Conservation (phyloP, 2,329 filamentous ascomycete species). For the Phaeosphaeria sp. region DNA sequence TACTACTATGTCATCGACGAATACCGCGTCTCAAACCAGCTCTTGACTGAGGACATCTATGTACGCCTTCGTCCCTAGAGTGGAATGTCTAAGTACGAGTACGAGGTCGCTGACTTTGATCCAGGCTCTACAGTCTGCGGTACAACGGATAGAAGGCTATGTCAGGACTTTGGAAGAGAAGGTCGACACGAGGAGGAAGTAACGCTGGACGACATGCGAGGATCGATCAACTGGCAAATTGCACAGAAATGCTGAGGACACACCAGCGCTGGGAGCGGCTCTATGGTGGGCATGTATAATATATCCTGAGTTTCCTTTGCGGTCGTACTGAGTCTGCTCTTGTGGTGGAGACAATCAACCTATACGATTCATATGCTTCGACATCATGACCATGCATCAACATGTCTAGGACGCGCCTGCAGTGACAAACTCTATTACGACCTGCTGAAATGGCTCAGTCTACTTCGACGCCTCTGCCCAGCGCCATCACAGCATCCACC, state of each 20-base stretch:
- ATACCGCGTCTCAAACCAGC: slow-evolving; percentile 91
- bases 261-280: background rate
- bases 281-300: background rate
- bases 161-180: slow-evolving; percentile 83
- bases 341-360: too few species aligned
- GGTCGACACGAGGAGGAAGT: slow-evolving; percentile 61
- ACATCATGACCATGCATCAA: too few species aligned
- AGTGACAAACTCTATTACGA: too few species aligned
- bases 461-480: too few species aligned
- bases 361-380: too few species aligned
- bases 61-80: slow-evolving; percentile 63
- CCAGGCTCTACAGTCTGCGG: slow-evolving; percentile 81
- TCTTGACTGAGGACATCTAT: slow-evolving; percentile 94
- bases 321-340: too few species aligned
- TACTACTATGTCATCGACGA: slow-evolving; percentile 95
- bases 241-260: background rate
- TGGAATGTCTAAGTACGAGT: background rate
- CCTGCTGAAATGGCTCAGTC: too few species aligned
- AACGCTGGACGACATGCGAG: background rate
- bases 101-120: slow-evolving; percentile 19
- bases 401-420: too few species aligned
- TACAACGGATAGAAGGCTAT: slow-evolving; percentile 85
- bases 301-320: background rate
- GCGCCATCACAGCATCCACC: too few species aligned
- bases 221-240: background rate